phyloP scores from a whole-genome alignment of 768 basidiomycete species.

The Trametes punicea region DNA sequence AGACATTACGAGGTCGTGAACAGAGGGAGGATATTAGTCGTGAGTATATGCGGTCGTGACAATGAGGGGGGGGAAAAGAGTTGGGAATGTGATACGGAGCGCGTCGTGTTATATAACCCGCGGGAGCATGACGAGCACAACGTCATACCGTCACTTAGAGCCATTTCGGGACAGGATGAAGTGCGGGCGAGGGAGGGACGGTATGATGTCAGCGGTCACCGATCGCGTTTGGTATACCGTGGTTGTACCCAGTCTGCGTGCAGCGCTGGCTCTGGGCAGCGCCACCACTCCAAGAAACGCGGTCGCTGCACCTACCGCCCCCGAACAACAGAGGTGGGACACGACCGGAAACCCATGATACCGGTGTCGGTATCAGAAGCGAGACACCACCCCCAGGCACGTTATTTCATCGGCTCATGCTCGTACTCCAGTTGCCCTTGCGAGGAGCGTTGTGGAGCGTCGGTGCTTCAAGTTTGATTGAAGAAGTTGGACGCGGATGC shows the following conservation, averaged over 20 bases:
- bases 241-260: background rate
- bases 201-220: conserved; percentile 14
- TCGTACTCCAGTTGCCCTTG: background rate
- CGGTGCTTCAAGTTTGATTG: conserved; percentile 3
- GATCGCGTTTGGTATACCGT: conserved; percentile 6
- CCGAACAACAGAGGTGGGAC: background rate
- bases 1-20: conserved; percentile 47
- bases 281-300: conserved; percentile 13
- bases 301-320: background rate
- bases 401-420: background rate
- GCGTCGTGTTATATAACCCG: conserved; percentile 9
- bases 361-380: background rate
- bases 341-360: background rate
- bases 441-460: conserved; percentile 4
- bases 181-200: background rate
- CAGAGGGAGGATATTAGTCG: background rate
- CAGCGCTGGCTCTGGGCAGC: background rate
- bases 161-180: background rate
- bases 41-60: conserved; percentile 12
- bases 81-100: conserved; percentile 10
- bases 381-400: background rate
- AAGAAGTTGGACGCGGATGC: background rate
- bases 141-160: conserved; percentile 15
- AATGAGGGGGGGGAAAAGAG: background rate
- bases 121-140: conserved; percentile 9